These are phyloP conservation scores for Sclerotinia spermophila DNA, from an alignment of 2,329 filamentous ascomycete species.

Conservation along the genomic window DNA sequence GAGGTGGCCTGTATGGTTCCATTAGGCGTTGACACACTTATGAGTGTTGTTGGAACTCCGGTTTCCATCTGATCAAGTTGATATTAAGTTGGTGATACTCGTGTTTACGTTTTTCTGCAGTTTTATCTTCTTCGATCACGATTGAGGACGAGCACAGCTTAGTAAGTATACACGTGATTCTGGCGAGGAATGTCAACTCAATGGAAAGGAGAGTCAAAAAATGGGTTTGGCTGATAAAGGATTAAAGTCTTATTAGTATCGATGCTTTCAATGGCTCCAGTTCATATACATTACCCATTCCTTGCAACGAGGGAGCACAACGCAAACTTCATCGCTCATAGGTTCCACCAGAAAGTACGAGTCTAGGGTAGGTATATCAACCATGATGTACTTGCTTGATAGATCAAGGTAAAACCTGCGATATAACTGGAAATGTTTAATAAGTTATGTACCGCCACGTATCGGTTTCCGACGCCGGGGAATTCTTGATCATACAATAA, in stretches of 20 bases:
- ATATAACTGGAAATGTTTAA: neutral
- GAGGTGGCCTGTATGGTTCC: neutral
- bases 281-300: neutral
- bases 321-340: neutral
- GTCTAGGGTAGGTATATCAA: neutral
- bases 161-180: neutral
- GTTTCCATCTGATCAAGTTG: neutral
- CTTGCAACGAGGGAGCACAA: neutral
- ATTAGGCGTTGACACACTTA: neutral
- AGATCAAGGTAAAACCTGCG: neutral
- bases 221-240: no score
- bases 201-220: no score
- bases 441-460: neutral
- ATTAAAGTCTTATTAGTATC: no score
- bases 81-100: neutral
- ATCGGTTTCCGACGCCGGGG: neutral
- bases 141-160: neutral
- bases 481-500: constrained; percentile 10
- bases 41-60: neutral
- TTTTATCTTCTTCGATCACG: neutral
- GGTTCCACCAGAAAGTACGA: neutral
- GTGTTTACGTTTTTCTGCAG: neutral
- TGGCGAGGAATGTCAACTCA: no score
- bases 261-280: neutral
- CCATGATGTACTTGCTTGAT: neutral